These are phyloP conservation scores for Psophocarpus tetragonolobus DNA, from an alignment of 306 rosid species.

Conservation along the genomic window DNA sequence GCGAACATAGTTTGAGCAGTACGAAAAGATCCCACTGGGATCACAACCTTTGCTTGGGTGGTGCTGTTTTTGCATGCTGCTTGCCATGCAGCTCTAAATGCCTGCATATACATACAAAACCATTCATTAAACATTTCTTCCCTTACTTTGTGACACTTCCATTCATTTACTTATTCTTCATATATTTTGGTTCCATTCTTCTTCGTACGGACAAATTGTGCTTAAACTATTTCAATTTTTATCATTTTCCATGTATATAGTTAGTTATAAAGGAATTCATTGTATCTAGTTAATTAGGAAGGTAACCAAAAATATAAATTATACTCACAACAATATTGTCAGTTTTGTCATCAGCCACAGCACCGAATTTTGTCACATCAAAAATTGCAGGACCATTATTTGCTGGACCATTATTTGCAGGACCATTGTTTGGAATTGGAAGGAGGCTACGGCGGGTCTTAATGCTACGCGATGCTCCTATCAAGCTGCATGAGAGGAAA, in stretches of 20 bases:
- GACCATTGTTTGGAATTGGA: background rate
- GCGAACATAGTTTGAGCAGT: constrained; percentile 55
- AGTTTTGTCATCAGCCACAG: constrained; percentile 42
- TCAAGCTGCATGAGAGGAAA: constrained; percentile 32
- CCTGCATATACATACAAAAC: constrained; percentile 36
- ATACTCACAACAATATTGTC: constrained; percentile 42
- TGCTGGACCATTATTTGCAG: background rate
- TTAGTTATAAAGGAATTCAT: background rate
- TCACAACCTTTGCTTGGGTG: constrained; percentile 44
- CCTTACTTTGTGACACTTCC: background rate
- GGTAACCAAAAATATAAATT: background rate
- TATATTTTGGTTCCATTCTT: background rate
- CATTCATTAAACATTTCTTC: background rate
- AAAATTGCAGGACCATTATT: constrained; percentile 26
- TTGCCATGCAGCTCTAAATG: constrained; percentile 68
- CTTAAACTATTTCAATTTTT: background rate
- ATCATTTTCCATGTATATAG: background rate
- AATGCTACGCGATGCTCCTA: constrained; percentile 26
- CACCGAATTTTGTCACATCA: constrained; percentile 54
- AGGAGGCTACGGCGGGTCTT: constrained; percentile 41
- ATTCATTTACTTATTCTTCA: background rate
- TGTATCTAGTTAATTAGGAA: background rate
- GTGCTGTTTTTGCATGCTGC: constrained; percentile 59
- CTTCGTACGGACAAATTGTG: background rate
- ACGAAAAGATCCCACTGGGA: constrained; percentile 57